phyloP scores from a whole-genome alignment of 352 stramenopile species.

The Pythium phragmiticola region DNA sequence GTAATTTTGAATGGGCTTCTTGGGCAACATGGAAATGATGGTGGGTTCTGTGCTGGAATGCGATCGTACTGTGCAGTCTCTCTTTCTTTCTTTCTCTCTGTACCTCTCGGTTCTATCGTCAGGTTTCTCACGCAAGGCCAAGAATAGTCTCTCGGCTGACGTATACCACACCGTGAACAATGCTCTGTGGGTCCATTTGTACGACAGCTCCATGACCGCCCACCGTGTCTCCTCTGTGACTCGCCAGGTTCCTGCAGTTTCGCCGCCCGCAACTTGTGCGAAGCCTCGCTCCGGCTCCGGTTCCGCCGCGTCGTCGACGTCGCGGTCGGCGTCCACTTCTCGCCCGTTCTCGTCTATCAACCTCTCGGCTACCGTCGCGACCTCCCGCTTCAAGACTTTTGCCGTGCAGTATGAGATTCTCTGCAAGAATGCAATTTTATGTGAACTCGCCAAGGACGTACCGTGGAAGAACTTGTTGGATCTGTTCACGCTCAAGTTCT shows the following conservation, averaged over 20 bases:
- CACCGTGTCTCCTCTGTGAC: neutral
- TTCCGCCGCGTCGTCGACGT: conserved; percentile 4
- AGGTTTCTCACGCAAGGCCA: neutral
- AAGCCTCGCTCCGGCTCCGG: neutral
- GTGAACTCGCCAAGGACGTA: conserved; percentile 43
- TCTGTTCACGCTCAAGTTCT: conserved; percentile 54
- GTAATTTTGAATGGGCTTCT: too few relatives aligned
- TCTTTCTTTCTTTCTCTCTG: too few relatives aligned
- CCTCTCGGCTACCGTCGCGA: conserved; percentile 41
- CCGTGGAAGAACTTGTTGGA: conserved; percentile 65
- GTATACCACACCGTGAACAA: too few relatives aligned
- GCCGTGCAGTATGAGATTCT: conserved; percentile 57
- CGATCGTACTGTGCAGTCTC: too few relatives aligned
- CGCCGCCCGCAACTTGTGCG: neutral
- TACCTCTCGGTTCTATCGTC: neutral
- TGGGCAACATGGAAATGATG: too few relatives aligned
- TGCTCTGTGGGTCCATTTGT: too few relatives aligned
- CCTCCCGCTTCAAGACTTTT: conserved; percentile 52
- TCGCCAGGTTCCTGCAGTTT: neutral
- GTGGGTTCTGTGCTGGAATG: too few relatives aligned
- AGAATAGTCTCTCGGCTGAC: neutral
- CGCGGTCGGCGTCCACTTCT: conserved; percentile 9
- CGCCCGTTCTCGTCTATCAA: conserved; percentile 52
- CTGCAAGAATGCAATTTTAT: conserved; percentile 44
- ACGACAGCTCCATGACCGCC: neutral